These are phyloP conservation scores for Trichoderma sp. DNA, from an alignment of 2,329 filamentous ascomycete species.

Conservation along the genomic window DNA sequence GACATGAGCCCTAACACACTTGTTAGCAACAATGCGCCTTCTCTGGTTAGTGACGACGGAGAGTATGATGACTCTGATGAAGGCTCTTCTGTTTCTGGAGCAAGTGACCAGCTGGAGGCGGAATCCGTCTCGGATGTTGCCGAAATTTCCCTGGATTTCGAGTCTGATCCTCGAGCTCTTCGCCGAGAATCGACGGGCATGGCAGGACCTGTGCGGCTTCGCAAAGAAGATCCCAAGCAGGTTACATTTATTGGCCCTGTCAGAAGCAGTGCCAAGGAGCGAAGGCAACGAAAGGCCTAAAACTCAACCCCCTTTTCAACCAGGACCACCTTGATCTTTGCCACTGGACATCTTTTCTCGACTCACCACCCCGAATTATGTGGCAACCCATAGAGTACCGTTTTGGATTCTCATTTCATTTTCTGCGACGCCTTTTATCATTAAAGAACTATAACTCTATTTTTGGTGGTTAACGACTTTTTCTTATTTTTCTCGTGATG, in stretches of 20 bases:
- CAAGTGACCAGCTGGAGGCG: conserved; percentile 55
- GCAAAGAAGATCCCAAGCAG: conserved; percentile 54
- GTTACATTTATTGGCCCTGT: conserved; percentile 55
- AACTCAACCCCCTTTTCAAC: conserved; percentile 7
- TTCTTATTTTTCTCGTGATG: conserved; percentile 3
- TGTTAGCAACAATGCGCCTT: conserved; percentile 73
- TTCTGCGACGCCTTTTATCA: background rate
- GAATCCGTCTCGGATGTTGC: conserved; percentile 59
- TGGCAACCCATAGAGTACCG: conserved; percentile 13
- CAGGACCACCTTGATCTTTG: background rate
- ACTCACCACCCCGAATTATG: background rate
- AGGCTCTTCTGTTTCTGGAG: conserved; percentile 57
- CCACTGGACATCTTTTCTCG: conserved; percentile 6
- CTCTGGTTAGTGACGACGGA: conserved; percentile 75
- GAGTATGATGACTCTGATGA: conserved; percentile 73
- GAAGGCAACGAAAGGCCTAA: conserved; percentile 29
- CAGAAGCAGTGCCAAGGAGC: conserved; percentile 39
- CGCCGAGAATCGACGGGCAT: conserved; percentile 45
- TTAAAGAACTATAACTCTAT: conserved; percentile 11
- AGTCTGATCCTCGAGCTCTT: conserved; percentile 46
- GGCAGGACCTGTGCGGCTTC: conserved; percentile 46
- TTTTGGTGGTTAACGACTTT: conserved; percentile 5
- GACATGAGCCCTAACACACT: conserved; percentile 68
- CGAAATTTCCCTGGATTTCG: conserved; percentile 60
- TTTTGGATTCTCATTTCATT: conserved; percentile 17